Evolutionary conservation across 768 basidiomycete genomes (phyloP), one percentile per base, ranked within the genome.

Genomic region (Calvatia gigantea): DNA sequence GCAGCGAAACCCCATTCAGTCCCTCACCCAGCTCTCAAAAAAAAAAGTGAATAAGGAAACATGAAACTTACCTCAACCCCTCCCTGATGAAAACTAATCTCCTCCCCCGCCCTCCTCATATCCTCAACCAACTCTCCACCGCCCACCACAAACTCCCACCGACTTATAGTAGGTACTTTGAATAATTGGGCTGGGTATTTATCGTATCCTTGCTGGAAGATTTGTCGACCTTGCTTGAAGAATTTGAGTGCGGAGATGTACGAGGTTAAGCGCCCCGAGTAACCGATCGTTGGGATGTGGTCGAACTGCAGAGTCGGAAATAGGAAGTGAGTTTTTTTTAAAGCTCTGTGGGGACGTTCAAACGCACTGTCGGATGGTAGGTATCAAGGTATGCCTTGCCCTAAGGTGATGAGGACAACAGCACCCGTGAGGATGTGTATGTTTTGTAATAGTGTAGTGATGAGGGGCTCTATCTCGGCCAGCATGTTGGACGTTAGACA

Each of bases 111-210:
- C 54, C 64, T 69, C 7, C 68, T 63, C 8, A 74, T 51, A 21
- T 74, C 73, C 27, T 70, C 70, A 0, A 71, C 56, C 28, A 65
- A 31, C 23, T 64, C 42, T 14, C 61, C 61, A 0, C 69, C 65
- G 19, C 62, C 66, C 4, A 68, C 65, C 7, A 74, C 57, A 29
- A 73, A 62, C 6, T 67, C 61, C 73, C 73, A 44, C 6, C 41
- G 61, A 14, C 38, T 27, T 17, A 62, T 33, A n/a, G 42, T 58
- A 6, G 67, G 63, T 1, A 70, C 17, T 50, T 65, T 70, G 64
- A 70, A 73, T 6, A 64, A 43, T 4, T 49, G 41, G 41, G 64
- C 63, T 35, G 58, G 60, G 43, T 65, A 65, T 64, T 64, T 43
- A 5, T 60, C 45, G 45, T 63, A 67, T 0, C 69, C 68, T 33